Percentiles rank a stretch among this genome's conserved stretches.
phyloP scores from a whole-genome alignment of 495 filamentous ascomycete species.

The Penicilliopsis zonata region DNA sequence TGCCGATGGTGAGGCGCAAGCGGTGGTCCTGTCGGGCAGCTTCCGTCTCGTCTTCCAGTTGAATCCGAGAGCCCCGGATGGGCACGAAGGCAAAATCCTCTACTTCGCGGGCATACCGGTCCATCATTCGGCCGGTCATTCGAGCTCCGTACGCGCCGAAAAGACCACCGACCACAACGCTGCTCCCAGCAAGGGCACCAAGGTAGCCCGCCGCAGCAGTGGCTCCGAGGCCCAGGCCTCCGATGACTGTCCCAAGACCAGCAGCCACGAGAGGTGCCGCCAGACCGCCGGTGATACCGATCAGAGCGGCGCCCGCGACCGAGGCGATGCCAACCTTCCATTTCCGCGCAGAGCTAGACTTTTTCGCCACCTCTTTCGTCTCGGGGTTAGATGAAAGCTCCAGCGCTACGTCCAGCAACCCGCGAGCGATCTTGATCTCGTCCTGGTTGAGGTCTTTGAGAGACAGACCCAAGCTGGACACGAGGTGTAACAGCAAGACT shows the following conservation, averaged over 20 bases:
- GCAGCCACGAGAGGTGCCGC: constrained; percentile 74
- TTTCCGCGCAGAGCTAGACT: constrained; percentile 49
- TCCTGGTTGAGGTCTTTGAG: constrained; percentile 53
- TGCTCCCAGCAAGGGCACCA: constrained; percentile 64
- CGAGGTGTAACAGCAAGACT: constrained; percentile 56
- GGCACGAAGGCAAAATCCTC: constrained; percentile 84
- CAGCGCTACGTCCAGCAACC: constrained; percentile 59
- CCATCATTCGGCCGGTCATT: constrained; percentile 79
- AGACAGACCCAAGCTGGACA: constrained; percentile 55
- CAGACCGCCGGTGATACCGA: constrained; percentile 71
- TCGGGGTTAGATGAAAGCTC: constrained; percentile 58
- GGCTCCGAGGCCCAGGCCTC: constrained; percentile 66
- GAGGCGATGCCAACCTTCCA: constrained; percentile 79
- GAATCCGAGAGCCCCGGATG: constrained; percentile 36
- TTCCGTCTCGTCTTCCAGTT: constrained; percentile 30
- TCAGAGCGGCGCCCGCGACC: constrained; percentile 64
- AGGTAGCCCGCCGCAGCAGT: constrained; percentile 71
- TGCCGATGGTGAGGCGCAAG: constrained; percentile 68
- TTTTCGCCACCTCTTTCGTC: constrained; percentile 52
- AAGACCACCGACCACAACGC: constrained; percentile 65
- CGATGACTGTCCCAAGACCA: constrained; percentile 71
- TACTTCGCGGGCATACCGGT: constrained; percentile 74
- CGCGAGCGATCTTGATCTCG: constrained; percentile 62
- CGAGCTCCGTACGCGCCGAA: constrained; percentile 84
- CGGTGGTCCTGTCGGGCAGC: constrained; percentile 44